phyloP scores from a whole-genome alignment of 2,329 filamentous ascomycete genomes.

The Fusarium verrucosum region DNA sequence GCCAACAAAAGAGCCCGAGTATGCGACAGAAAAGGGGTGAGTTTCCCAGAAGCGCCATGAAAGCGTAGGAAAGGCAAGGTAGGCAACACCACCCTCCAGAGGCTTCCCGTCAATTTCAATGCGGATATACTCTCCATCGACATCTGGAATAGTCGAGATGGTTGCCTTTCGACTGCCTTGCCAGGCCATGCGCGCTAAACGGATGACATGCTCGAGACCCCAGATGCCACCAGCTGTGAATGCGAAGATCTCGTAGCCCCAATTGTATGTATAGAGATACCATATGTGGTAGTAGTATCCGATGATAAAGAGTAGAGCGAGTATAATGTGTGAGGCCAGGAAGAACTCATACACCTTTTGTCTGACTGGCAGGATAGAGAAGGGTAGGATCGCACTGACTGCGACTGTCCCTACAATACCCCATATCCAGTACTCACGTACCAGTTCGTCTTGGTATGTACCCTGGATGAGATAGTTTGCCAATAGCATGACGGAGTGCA shows the following conservation, averaged over 20 bases:
- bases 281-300: slow-evolving; percentile 51
- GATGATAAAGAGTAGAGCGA: slow-evolving; percentile 48
- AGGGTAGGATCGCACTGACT: slow-evolving; percentile 39
- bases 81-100: slow-evolving; percentile 46
- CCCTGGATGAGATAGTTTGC: slow-evolving; percentile 41
- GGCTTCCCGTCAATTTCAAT: slow-evolving; percentile 44
- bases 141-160: slow-evolving; percentile 39
- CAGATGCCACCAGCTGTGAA: slow-evolving; percentile 43
- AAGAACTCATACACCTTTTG: slow-evolving; percentile 50
- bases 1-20: not conserved
- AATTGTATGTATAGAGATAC: slow-evolving; percentile 48
- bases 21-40: slow-evolving; percentile 49
- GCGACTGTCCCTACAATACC: slow-evolving; percentile 47
- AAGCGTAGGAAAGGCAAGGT: slow-evolving; percentile 50
- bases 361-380: slow-evolving; percentile 43
- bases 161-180: slow-evolving; percentile 38
- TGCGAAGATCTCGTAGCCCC: slow-evolving; percentile 52
- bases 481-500: slow-evolving; percentile 49
- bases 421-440: slow-evolving; percentile 48
- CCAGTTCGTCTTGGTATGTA: slow-evolving; percentile 40
- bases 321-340: slow-evolving; percentile 45
- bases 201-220: slow-evolving; percentile 46
- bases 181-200: slow-evolving; percentile 40
- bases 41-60: slow-evolving; percentile 51
- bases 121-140: slow-evolving; percentile 46